Evolutionary conservation across 495 filamentous ascomycete species (phyloP).

Genomic region (Aspergillus panamensis): DNA sequence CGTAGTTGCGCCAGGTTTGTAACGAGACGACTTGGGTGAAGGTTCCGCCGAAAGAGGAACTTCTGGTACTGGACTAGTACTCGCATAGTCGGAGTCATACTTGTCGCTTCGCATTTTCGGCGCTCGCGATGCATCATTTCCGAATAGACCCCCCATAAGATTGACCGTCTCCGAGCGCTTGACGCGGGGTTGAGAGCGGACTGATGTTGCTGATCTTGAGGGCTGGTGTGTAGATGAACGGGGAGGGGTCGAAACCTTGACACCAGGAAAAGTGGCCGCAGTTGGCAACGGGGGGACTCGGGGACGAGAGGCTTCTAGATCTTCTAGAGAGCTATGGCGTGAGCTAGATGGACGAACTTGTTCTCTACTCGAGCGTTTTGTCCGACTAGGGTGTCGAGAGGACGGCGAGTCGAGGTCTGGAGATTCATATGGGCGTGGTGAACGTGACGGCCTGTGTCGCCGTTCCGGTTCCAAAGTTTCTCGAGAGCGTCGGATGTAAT

Average conservation of each 20-base stretch:
- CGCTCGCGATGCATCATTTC: slow-evolving; percentile 21
- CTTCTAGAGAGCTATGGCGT: slow-evolving; percentile 35
- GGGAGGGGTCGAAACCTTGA: slow-evolving; percentile 23
- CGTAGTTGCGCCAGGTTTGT: slow-evolving; percentile 30
- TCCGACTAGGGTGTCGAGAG: slow-evolving; percentile 29
- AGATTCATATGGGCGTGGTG: slow-evolving; percentile 36
- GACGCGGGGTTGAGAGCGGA: slow-evolving; percentile 23
- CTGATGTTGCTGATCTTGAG: slow-evolving; percentile 33
- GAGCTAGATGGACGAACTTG: slow-evolving; percentile 29
- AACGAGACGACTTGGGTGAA: slow-evolving; percentile 37
- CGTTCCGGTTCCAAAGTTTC: slow-evolving; percentile 26
- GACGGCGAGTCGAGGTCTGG: slow-evolving; percentile 34
- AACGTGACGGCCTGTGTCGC: slow-evolving; percentile 29
- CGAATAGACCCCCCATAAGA: slow-evolving; percentile 24
- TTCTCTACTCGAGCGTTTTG: slow-evolving; percentile 30
- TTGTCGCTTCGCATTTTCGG: slow-evolving; percentile 36
- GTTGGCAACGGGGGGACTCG: slow-evolving; percentile 31
- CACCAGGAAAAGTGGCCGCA: slow-evolving; percentile 20
- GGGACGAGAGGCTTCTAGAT: slow-evolving; percentile 26
- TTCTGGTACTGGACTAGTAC: slow-evolving; percentile 40
- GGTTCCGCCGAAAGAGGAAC: slow-evolving; percentile 23
- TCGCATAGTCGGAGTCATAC: slow-evolving; percentile 48
- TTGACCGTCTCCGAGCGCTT: slow-evolving; percentile 28
- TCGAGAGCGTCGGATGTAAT: slow-evolving; percentile 41
- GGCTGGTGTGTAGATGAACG: slow-evolving; percentile 28